Evolutionary conservation across 1,284 basidiomycete genomes (phyloP).

Genomic region (Vanrija pseudolonga): DNA sequence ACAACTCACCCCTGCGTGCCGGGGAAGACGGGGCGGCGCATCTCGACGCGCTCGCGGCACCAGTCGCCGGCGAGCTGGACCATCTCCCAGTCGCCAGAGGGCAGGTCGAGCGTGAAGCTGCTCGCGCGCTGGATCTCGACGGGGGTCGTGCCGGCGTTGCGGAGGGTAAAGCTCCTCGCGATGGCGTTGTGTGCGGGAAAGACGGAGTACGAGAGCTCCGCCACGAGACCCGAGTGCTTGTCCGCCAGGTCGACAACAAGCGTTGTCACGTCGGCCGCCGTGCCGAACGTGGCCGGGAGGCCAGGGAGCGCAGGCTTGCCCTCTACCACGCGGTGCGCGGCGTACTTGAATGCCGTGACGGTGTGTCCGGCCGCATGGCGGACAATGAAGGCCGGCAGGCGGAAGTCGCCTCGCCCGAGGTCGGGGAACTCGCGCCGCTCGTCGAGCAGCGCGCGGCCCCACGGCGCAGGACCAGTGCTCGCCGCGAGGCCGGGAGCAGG

Average conservation of each 20-base stretch:
- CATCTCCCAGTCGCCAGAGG: conserved; percentile 24
- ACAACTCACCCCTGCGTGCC: conserved; percentile 29
- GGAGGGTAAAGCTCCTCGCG: conserved; percentile 13
- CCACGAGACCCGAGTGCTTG: conserved; percentile 5
- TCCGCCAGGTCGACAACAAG: conserved; percentile 23
- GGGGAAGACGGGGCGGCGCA: conserved; percentile 16
- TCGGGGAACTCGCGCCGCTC: conserved; percentile 28
- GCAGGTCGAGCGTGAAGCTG: conserved; percentile 25
- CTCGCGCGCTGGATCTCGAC: conserved; percentile 22
- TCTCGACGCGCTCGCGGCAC: conserved; percentile 21
- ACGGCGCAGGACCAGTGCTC: background rate
- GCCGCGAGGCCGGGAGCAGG: background rate
- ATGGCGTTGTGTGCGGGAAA: conserved; percentile 22
- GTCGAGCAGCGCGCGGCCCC: conserved; percentile 5
- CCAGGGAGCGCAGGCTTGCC: conserved; percentile 23
- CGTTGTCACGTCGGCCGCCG: conserved; percentile 15
- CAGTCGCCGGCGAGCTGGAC: conserved; percentile 29
- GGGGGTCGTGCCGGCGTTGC: conserved; percentile 16
- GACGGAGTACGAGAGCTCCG: conserved; percentile 23
- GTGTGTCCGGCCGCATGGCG: conserved; percentile 15
- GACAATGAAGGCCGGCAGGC: conserved; percentile 28
- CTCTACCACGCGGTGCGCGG: conserved; percentile 7
- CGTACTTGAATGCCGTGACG: conserved; percentile 21
- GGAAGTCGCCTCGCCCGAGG: conserved; percentile 30
- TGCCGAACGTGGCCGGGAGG: conserved; percentile 26